These are phyloP conservation scores for Talaromyces sp. DNA, from an alignment of 2,329 filamentous ascomycete species.

Conservation along the genomic window DNA sequence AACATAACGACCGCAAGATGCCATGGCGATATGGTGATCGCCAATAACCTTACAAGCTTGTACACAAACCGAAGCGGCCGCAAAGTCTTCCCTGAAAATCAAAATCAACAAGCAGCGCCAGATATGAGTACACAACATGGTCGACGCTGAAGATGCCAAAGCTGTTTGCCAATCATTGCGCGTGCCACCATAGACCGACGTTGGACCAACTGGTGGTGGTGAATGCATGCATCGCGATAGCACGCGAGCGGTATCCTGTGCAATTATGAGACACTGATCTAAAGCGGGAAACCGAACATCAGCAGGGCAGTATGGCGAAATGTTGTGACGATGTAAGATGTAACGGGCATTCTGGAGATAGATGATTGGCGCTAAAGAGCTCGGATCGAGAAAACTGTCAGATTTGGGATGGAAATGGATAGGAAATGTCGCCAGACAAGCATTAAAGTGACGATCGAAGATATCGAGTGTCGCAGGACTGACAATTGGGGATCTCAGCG, in stretches of 20 bases:
- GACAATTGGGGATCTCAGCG: slow-evolving; percentile 66
- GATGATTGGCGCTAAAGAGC: slow-evolving; percentile 69
- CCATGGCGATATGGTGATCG: slow-evolving; percentile 67
- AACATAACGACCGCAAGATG: slow-evolving; percentile 75
- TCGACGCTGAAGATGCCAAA: slow-evolving; percentile 65
- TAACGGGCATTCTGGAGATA: slow-evolving; percentile 81
- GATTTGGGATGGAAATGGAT: slow-evolving; percentile 67
- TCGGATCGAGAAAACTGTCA: slow-evolving; percentile 66
- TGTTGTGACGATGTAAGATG: slow-evolving; percentile 82
- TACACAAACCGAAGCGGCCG: slow-evolving; percentile 69
- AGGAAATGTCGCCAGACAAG: slow-evolving; percentile 73
- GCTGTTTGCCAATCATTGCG: slow-evolving; percentile 52
- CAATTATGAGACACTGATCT: slow-evolving; percentile 70
- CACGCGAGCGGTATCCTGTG: slow-evolving; percentile 74
- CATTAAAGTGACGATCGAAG: slow-evolving; percentile 76
- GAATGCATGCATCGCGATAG: slow-evolving; percentile 62
- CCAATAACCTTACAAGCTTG: slow-evolving; percentile 69
- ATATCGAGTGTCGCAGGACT: slow-evolving; percentile 65
- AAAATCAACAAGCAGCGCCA: slow-evolving; percentile 84
- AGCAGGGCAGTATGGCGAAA: slow-evolving; percentile 66
- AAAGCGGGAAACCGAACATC: slow-evolving; percentile 68
- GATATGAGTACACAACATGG: slow-evolving; percentile 75
- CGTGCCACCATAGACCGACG: slow-evolving; percentile 21
- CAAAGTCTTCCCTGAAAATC: slow-evolving; percentile 69
- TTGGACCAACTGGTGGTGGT: slow-evolving; percentile 24